phyloP scores from a whole-genome alignment of 768 basidiomycete genomes.

The Tylopilus sp. region DNA sequence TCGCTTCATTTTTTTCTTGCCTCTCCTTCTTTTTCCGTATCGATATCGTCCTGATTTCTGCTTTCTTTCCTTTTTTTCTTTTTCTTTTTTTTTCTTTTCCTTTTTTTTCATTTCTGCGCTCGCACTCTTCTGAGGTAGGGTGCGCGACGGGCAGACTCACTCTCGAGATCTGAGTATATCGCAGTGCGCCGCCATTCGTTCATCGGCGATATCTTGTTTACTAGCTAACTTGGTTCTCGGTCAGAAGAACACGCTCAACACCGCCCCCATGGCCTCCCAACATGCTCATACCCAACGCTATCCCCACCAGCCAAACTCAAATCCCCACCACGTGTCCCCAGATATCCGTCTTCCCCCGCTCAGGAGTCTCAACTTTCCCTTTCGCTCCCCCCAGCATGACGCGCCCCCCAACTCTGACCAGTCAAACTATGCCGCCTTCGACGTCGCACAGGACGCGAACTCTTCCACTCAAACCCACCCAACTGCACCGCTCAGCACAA shows the following conservation, averaged over 20 bases:
- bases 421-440: slow-evolving; percentile 9
- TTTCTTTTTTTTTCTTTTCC: background rate
- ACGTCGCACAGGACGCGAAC: slow-evolving; percentile 22
- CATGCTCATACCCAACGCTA: slow-evolving; percentile 34
- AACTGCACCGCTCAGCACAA: background rate
- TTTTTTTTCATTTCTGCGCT: background rate
- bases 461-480: background rate
- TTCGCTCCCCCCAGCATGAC: slow-evolving; percentile 31
- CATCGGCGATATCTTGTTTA: slow-evolving; percentile 20
- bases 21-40: slow-evolving; percentile 25
- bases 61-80: background rate
- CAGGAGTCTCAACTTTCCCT: slow-evolving; percentile 67
- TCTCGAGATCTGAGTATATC: slow-evolving; percentile 17
- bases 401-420: slow-evolving; percentile 9
- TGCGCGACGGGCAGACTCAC: too few relatives aligned
- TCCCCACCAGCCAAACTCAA: slow-evolving; percentile 9
- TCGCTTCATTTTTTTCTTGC: slow-evolving; percentile 18
- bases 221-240: background rate
- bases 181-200: slow-evolving; percentile 13
- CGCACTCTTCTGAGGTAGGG: too few relatives aligned
- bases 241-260: slow-evolving; percentile 3
- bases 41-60: slow-evolving; percentile 8
- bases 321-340: slow-evolving; percentile 35
- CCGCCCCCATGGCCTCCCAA: slow-evolving; percentile 46
- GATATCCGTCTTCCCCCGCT: slow-evolving; percentile 65